These are phyloP conservation scores for Musa itinerans DNA, from an alignment of 176 grass and related monocot species.

Conservation along the genomic window DNA sequence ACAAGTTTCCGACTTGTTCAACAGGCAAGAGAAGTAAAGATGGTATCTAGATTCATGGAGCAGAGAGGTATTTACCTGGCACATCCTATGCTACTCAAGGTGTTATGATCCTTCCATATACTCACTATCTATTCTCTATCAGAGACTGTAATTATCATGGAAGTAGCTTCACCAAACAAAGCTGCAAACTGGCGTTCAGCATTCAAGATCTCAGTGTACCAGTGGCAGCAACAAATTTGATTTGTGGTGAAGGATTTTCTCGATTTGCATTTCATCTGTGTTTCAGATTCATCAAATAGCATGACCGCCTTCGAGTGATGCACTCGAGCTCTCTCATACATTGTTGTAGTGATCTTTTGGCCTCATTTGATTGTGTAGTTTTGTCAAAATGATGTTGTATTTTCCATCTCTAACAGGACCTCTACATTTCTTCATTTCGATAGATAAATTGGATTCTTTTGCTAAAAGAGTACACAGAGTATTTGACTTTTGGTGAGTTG, in stretches of 20 bases:
- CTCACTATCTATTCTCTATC: not conserved
- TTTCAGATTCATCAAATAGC: not conserved
- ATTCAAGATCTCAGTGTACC: not conserved
- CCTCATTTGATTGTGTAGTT: not conserved
- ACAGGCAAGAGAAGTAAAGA: constrained; percentile 32
- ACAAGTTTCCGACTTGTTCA: not conserved
- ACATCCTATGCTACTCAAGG: not conserved
- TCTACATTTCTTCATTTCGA: not conserved
- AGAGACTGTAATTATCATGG: not conserved
- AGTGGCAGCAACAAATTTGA: not conserved
- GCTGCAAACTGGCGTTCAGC: not conserved
- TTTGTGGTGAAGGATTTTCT: not conserved
- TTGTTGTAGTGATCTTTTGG: not conserved
- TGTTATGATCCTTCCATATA: not conserved
- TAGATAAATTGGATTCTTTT: not conserved
- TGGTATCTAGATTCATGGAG: not conserved
- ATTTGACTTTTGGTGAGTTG: not conserved
- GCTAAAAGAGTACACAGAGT: not conserved
- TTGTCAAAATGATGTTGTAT: not conserved
- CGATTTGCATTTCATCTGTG: not conserved
- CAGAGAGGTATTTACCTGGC: not conserved
- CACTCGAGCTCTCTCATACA: not conserved
- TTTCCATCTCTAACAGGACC: not conserved
- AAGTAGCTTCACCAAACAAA: not conserved
- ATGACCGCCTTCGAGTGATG: not conserved